Percentiles rank a stretch among this genome's conserved stretches.
Evolutionary conservation across 805 yeast genomes (phyloP).

Genomic region (Saccharomycopsis fibuligera): DNA sequence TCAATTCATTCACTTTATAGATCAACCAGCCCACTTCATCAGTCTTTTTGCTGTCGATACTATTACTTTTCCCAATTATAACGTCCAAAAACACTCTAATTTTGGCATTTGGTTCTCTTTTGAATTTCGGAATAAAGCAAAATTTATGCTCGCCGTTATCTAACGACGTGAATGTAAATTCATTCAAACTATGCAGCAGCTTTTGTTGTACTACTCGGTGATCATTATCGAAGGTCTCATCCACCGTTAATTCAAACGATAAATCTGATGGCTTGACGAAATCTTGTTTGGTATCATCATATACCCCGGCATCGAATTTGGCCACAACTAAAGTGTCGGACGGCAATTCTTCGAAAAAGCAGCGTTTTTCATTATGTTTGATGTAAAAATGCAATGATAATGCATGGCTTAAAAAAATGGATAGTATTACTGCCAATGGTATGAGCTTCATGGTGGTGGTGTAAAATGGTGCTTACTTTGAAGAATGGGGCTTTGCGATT

Average conservation of each 20-base stretch:
- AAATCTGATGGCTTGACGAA: slow-evolving; percentile 50
- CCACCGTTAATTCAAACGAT: slow-evolving; percentile 29
- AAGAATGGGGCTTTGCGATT: too few relatives aligned
- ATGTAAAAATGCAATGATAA: slow-evolving; percentile 73
- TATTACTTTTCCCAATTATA: slow-evolving; percentile 57
- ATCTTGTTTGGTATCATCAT: slow-evolving; percentile 37
- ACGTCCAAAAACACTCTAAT: slow-evolving; percentile 73
- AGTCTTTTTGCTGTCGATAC: slow-evolving; percentile 56
- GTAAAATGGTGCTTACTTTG: too few relatives aligned
- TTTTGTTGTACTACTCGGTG: slow-evolving; percentile 71
- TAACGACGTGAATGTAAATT: slow-evolving; percentile 73
- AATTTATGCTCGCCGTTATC: slow-evolving; percentile 83
- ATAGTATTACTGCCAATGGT: background rate
- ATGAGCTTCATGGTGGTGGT: background rate
- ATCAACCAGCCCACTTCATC: slow-evolving; percentile 47
- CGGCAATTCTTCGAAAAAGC: slow-evolving; percentile 80
- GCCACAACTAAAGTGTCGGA: slow-evolving; percentile 78
- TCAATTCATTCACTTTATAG: slow-evolving; percentile 50
- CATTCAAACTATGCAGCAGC: slow-evolving; percentile 52
- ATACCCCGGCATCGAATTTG: slow-evolving; percentile 62
- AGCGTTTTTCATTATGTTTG: slow-evolving; percentile 66
- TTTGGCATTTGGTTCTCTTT: slow-evolving; percentile 33
- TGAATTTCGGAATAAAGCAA: slow-evolving; percentile 57
- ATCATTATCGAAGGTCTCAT: slow-evolving; percentile 75
- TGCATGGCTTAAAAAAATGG: background rate